Conservation (phyloP, 2,329 filamentous ascomycete species). For the Ustilaginoidea virens region DNA sequence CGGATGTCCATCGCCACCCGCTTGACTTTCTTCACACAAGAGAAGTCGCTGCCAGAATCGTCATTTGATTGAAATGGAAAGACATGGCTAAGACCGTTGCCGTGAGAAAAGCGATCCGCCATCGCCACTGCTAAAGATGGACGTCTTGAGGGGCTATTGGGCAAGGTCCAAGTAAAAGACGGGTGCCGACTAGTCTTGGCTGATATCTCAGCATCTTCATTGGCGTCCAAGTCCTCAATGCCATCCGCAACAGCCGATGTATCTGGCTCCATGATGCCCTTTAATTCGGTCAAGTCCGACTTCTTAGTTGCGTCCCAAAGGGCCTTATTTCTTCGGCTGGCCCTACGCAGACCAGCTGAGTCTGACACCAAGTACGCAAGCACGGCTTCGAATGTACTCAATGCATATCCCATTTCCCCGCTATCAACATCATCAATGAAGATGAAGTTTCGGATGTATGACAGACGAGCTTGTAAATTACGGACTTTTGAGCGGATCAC, state of each 20-base stretch:
- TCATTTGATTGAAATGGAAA: constrained; percentile 63
- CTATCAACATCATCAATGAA: constrained; percentile 96
- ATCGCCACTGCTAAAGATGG: constrained; percentile 26
- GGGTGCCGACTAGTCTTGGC: constrained; percentile 29
- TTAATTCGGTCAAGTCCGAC: constrained; percentile 64
- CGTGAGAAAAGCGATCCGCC: constrained; percentile 37
- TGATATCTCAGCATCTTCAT: constrained; percentile 30
- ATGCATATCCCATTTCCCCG: constrained; percentile 86
- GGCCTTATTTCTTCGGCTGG: constrained; percentile 71
- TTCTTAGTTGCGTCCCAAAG: constrained; percentile 75
- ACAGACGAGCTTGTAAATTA: constrained; percentile 71
- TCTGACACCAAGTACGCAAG: constrained; percentile 74
- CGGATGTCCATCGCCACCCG: constrained; percentile 80
- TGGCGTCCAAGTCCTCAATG: constrained; percentile 24
- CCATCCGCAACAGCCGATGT: constrained; percentile 30
- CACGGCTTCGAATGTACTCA: constrained; percentile 93
- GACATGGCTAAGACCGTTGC: constrained; percentile 59
- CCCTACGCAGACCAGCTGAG: constrained; percentile 65
- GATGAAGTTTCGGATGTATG: constrained; percentile 96
- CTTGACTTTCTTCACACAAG: constrained; percentile 41
- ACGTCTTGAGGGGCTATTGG: constrained; percentile 27
- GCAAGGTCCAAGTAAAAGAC: constrained; percentile 31
- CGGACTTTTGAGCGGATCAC: constrained; percentile 82
- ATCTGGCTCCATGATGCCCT: constrained; percentile 63
- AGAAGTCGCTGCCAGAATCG: constrained; percentile 26